Evolutionary conservation across 192 early-diverging fungal species (phyloP), one percentile per base, ranked within the genome.

Genomic region (Obelidium mucronatum): DNA sequence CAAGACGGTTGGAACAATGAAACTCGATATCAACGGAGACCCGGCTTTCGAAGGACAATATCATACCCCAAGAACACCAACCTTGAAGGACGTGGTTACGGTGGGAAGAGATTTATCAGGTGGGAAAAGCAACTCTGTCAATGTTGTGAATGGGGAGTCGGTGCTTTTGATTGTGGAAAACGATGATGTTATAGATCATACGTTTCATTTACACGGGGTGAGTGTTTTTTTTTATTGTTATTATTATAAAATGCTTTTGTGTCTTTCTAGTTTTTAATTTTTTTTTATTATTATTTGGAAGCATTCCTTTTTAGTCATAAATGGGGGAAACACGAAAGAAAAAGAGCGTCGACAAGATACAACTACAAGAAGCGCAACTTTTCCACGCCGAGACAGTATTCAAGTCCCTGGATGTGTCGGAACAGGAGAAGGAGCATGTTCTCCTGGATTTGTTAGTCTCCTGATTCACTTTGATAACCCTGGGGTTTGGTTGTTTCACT

Each of bases 401-500:
- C 24, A 60, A 26, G 58, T 60, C 13, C 58, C 58, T 6, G 58
- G 13, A 24, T 60, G 58, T 34, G 8, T 24, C 24, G 58, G 58
- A 0, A 26, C 15, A 26, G 24, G 8, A 8, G 58, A 60, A 26
- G 58, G 58, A 60, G 24, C 8, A 6, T 60, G 58, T 34, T 31
- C 13, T 60, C 58, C 6, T 19, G 58, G 58, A 60, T 60, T 60
- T 24, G 58, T 60, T 24, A 33, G 13, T 13, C 13, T 60, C 0
- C 24, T 60, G 58, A 37, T 65, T 15, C 8, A 65, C 11, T 65
- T 65, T 37, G 90, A 94, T 78, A 95, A 95, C 82, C 91, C 93
- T 17, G 94, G 94, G 59, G 94, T 65, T 83, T 94, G 92, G 92
- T 77, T 93, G 53, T 90, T 94, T 85, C 95, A 95, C 82, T 96